Evolutionary conservation across 495 filamentous ascomycete species (phyloP), one percentile per base, ranked within the genome.

Genomic region (Penicillium longicatenatum): DNA sequence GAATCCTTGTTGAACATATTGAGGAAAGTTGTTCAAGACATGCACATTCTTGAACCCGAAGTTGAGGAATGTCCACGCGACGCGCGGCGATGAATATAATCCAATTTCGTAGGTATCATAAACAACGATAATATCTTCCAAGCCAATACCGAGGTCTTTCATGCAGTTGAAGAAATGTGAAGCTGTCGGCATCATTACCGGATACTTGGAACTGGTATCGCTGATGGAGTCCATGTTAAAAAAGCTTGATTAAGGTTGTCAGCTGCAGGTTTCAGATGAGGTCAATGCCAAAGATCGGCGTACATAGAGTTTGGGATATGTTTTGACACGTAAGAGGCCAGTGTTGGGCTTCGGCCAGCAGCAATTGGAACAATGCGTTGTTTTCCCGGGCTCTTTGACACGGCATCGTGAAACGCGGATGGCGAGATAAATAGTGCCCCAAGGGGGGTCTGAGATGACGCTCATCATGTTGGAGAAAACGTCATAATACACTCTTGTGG

Each of bases 291-390:
- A 20, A 22, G 21, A 45, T 45, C 19, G 42, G 12, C 51, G 24
- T 67, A 73, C 71, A 70, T 41, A 5, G 71, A 69, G 6, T 61
- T 55, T 12, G 71, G 69, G 19, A 74, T 65, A 39, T 72, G 69
- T 33, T 63, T 63, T 0, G 57, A 26, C 45, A 61, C 35, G 24
- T 55, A 69, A 4, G 62, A 62, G 17, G 21, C 17, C 14, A 56
- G 17, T 1, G 44, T 31, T 5, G 54, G 14, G 4, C 17, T 49
- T 22, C 54, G 22, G 17, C 54, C 54, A 6, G 42, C 42, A 11
- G 42, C 42, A 22, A 45, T 10, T 5, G 21, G 42, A 11, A 45
- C 11, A n/a, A 45, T 45, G 42, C 42, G 42, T 1, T 4, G 19
- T 11, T 21, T 21, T 12, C 0, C 37, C 6, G 22, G 19, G 42